Conservation (phyloP, 768 basidiomycete species). For the Kwoniella botswanensis region DNA sequence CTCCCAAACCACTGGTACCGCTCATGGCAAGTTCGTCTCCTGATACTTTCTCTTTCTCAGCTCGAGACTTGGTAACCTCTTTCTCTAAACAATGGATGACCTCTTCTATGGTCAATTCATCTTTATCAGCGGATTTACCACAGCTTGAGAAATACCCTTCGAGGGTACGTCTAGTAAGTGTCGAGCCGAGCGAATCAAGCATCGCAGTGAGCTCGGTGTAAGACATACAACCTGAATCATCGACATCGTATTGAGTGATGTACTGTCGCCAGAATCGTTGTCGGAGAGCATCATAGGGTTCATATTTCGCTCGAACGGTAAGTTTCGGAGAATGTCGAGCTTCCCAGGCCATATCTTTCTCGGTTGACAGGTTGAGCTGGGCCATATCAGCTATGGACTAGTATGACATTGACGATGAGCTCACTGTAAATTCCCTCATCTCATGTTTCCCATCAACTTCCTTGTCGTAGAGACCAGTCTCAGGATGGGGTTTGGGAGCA, state of each 20-base stretch:
- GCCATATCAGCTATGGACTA: background rate
- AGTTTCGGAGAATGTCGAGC: conserved; percentile 68
- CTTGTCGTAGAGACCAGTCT: conserved; percentile 66
- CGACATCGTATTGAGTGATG: conserved; percentile 85
- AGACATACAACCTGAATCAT: conserved; percentile 75
- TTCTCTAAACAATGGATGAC: conserved; percentile 82
- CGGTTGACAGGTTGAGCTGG: conserved; percentile 66
- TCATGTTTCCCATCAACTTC: conserved; percentile 65
- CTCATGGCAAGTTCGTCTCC: conserved; percentile 58
- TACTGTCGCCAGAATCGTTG: conserved; percentile 90
- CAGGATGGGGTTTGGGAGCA: conserved; percentile 68
- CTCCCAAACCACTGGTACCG: conserved; percentile 27
- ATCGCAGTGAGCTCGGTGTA: conserved; percentile 88
- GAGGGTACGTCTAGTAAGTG: conserved; percentile 77
- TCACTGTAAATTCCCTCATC: conserved; percentile 71
- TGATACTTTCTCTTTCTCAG: conserved; percentile 73
- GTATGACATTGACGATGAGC: conserved; percentile 4
- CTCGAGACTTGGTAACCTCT: conserved; percentile 74
- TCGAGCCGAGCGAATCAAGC: conserved; percentile 96
- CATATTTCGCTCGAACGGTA: conserved; percentile 78
- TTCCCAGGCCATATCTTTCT: conserved; percentile 73
- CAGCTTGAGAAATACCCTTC: conserved; percentile 78
- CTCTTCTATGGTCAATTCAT: conserved; percentile 78
- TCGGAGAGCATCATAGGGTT: conserved; percentile 88
- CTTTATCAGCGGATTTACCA: conserved; percentile 68